Conservation (phyloP, 192 early-diverging fungal genomes). For the Allomyces arbusculus region DNA sequence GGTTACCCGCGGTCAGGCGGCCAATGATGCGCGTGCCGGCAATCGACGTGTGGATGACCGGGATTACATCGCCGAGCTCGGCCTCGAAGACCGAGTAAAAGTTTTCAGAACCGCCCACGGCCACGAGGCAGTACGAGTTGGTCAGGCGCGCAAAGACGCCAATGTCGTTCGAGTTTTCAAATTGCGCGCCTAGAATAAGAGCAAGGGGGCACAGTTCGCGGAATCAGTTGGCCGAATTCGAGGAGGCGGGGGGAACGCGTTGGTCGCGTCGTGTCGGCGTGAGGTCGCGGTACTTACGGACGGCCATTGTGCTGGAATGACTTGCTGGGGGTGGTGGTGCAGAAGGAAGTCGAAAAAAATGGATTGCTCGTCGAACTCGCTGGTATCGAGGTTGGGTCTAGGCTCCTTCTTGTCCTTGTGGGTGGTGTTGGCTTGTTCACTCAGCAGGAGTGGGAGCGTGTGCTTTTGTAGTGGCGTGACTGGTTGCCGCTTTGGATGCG, state of each 20-base stretch:
- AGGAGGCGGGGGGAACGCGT: background rate
- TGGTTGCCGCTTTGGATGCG: too few species aligned
- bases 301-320: slow-evolving; percentile 6
- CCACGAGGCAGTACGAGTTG: slow-evolving; percentile 94
- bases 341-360: too few species aligned
- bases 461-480: too few species aligned
- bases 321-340: too few species aligned
- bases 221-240: background rate
- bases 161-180: slow-evolving; percentile 98
- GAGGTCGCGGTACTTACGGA: slow-evolving; percentile 8
- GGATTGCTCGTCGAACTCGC: too few species aligned
- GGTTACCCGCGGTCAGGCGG: slow-evolving; percentile 81
- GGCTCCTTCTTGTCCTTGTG: too few species aligned
- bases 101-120: slow-evolving; percentile 95
- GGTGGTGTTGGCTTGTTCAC: too few species aligned
- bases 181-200: slow-evolving; percentile 52
- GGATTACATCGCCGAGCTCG: slow-evolving; percentile 85
- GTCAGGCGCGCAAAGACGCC: slow-evolving; percentile 94
- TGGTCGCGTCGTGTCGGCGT: background rate
- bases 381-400: too few species aligned
- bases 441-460: too few species aligned
- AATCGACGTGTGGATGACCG: slow-evolving; percentile 90
- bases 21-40: slow-evolving; percentile 93
- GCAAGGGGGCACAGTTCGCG: background rate
- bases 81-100: slow-evolving; percentile 93